A percentile compares a stretch with the other conserved stretches of the same genome.
phyloP scores from a whole-genome alignment of 768 basidiomycete genomes.

The Auricularia cornea region DNA sequence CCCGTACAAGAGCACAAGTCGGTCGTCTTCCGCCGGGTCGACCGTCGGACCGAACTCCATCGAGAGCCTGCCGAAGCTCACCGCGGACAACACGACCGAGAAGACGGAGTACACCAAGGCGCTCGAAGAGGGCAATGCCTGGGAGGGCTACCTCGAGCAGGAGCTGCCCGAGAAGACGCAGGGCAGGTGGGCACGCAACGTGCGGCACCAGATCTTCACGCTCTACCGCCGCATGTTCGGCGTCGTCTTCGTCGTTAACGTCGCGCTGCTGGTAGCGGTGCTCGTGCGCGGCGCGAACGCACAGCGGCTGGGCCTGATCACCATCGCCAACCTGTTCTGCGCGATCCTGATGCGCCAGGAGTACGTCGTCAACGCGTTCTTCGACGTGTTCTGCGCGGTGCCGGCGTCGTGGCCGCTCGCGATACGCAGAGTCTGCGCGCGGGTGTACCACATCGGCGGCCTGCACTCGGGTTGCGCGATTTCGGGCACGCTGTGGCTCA shows the following conservation, averaged over 20 bases:
- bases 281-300: slow-evolving; percentile 30
- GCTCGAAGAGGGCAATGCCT: slow-evolving; percentile 14
- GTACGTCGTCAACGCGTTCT: slow-evolving; percentile 52
- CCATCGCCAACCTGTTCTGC: slow-evolving; percentile 40
- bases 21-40: too few species aligned
- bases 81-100: background rate
- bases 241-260: slow-evolving; percentile 42
- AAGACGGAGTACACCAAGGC: background rate
- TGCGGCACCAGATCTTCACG: slow-evolving; percentile 47
- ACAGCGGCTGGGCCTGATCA: slow-evolving; percentile 32
- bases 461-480: slow-evolving; percentile 51
- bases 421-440: slow-evolving; percentile 44
- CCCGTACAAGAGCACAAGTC: background rate
- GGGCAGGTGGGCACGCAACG: slow-evolving; percentile 39
- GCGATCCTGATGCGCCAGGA: slow-evolving; percentile 45
- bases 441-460: slow-evolving; percentile 54
- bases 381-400: slow-evolving; percentile 42
- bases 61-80: background rate
- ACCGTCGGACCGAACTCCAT: too few species aligned
- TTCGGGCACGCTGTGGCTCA: slow-evolving; percentile 46
- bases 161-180: slow-evolving; percentile 42
- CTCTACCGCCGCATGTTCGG: slow-evolving; percentile 50
- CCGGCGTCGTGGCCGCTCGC: slow-evolving; percentile 48
- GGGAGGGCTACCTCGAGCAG: slow-evolving; percentile 48
- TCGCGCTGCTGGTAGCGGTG: slow-evolving; percentile 36